These are phyloP conservation scores for Aspergillus affinis DNA, from an alignment of 495 filamentous ascomycete genomes.

Conservation along the genomic window DNA sequence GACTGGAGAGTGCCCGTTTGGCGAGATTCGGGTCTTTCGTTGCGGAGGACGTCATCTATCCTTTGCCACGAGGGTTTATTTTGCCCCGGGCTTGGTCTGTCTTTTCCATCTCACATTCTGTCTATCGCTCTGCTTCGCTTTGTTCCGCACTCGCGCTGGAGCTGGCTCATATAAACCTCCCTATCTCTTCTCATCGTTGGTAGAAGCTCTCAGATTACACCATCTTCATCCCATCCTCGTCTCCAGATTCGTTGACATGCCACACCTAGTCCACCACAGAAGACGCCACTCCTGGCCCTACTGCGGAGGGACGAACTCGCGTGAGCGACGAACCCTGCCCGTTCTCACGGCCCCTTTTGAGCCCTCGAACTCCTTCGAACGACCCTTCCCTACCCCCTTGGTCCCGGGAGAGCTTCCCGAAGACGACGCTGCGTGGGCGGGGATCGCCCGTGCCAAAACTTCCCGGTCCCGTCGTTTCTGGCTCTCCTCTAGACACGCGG, in stretches of 20 bases:
- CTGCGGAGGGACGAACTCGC: constrained; percentile 21
- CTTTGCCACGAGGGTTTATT: not conserved
- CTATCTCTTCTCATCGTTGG: not conserved
- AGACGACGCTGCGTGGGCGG: constrained; percentile 37
- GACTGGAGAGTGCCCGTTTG: constrained; percentile 6
- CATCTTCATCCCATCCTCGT: not conserved
- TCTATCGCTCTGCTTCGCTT: not conserved
- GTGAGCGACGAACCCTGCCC: constrained; percentile 15
- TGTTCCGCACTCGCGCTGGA: constrained; percentile 1
- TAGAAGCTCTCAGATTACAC: not conserved
- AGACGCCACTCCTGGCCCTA: constrained; percentile 45
- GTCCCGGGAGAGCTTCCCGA: constrained; percentile 28
- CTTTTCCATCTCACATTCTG: not conserved
- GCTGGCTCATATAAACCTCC: not conserved
- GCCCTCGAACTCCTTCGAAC: constrained; percentile 16
- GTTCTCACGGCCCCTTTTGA: constrained; percentile 14
- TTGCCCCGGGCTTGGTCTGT: constrained; percentile 2
- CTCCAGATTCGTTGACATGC: constrained; percentile 21
- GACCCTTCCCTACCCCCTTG: constrained; percentile 22
- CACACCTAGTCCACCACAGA: constrained; percentile 31
- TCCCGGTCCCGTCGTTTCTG: constrained; percentile 24
- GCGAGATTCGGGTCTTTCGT: constrained; percentile 10
- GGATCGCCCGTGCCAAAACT: constrained; percentile 30
- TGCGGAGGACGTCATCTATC: constrained; percentile 7
- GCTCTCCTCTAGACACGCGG: constrained; percentile 12